A percentile compares a stretch with the other conserved stretches of the same genome.
These are phyloP conservation scores for Arthrinium puccinioides DNA, from an alignment of 2,329 filamentous ascomycete genomes.

Conservation along the genomic window DNA sequence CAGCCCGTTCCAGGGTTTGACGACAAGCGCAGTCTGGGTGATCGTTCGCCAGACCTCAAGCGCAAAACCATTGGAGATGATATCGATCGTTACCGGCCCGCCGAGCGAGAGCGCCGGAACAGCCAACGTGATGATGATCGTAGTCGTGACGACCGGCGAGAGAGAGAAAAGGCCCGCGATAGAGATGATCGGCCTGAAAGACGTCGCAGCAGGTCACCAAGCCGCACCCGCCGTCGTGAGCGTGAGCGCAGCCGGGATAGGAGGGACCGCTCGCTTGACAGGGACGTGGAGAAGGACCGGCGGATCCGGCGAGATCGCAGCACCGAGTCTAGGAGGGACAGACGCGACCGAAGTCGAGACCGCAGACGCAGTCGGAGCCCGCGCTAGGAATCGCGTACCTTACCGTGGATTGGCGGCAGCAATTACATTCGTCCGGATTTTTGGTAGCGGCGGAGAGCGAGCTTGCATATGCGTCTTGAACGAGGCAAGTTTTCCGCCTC, in stretches of 20 bases:
- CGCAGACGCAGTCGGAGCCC: constrained; percentile 17
- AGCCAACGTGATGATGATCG: constrained; percentile 10
- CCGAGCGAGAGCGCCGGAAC: constrained; percentile 5
- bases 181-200: constrained; percentile 14
- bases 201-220: constrained; percentile 18
- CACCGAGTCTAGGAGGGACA: constrained; percentile 9
- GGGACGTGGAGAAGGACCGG: constrained; percentile 24
- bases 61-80: constrained; percentile 27
- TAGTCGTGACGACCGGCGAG: constrained; percentile 9
- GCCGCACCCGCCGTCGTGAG: constrained; percentile 25
- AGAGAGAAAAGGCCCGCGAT: constrained; percentile 20
- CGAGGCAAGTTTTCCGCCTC: no score
- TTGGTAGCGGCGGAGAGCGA: no score
- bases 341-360: constrained; percentile 12
- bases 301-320: constrained; percentile 13
- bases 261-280: constrained; percentile 14
- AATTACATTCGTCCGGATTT: no score
- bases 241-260: constrained; percentile 25
- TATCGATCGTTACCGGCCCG: constrained; percentile 25
- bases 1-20: constrained; percentile 51
- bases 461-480: no score
- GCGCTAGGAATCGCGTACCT: constrained; percentile 11
- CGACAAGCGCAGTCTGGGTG: constrained; percentile 38
- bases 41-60: constrained; percentile 35
- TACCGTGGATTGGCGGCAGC: neutral